Evolutionary conservation across 2,329 filamentous ascomycete species (phyloP).

Genomic region (Bipolaris oryzae): DNA sequence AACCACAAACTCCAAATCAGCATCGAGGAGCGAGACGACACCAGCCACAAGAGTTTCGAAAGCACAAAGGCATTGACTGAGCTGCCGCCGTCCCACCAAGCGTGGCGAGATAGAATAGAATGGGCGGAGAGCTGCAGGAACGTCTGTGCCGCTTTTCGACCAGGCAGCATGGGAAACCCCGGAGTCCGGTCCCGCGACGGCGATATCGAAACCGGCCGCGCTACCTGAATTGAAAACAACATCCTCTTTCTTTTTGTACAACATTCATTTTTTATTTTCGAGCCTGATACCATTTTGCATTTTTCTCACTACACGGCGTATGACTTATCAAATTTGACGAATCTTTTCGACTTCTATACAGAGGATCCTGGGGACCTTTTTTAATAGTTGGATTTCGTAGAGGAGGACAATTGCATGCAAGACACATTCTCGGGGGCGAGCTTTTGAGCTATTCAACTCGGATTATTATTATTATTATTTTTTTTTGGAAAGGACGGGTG

Average conservation of each 20-base stretch:
- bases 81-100: constrained; percentile 13
- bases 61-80: constrained; percentile 30
- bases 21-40: constrained; percentile 28
- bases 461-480: no score
- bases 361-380: no score
- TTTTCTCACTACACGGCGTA: no score
- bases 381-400: no score
- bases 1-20: constrained; percentile 28
- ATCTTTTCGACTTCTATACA: no score
- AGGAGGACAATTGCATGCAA: no score
- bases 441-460: no score
- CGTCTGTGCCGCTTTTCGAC: constrained; percentile 22
- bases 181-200: constrained; percentile 2
- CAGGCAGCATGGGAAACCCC: constrained; percentile 12
- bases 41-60: constrained; percentile 23
- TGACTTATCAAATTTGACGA: no score
- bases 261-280: background rate
- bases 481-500: no score
- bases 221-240: background rate
- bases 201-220: constrained; percentile 12
- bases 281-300: background rate
- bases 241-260: background rate
- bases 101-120: constrained; percentile 7
- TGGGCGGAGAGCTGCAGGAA: constrained; percentile 29
- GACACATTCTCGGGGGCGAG: no score